Evolutionary conservation across 164 flowering plant genomes (phyloP), one percentile per base, ranked within the genome.

Genomic region (Akebia trifoliata): DNA sequence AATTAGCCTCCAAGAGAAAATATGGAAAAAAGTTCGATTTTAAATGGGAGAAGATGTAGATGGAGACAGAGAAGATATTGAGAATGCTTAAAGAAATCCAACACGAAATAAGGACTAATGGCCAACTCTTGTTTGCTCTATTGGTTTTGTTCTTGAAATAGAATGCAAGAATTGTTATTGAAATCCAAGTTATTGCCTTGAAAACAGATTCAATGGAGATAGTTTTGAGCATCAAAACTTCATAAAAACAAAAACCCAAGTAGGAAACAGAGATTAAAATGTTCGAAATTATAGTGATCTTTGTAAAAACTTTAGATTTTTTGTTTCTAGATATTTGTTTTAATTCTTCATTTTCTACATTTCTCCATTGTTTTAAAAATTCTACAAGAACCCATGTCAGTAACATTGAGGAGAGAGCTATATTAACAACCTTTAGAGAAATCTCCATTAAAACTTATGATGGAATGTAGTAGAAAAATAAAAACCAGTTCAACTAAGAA

Each of bases 21-120:
- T 22, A 17, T n/a, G 75, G 65, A 5, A 75, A 26, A 1, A 36
- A 6, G 6, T 53, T 48, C 49, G 72, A 56, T 44, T 65, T 53
- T 11, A 68, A 58, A 44, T 31, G 71, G 38, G 30, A 28, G 20
- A 75, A 6, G 10, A 73, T 3, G 52, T 57, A 68, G 57, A 69
- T n/a, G 2, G 56, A 56, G 42, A 76, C 63, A 42, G 64, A 50
- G 60, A 72, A 26, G 12, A 72, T 17, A 61, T 45, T 21, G 26
- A 57, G 31, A 67, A 72, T 56, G 56, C 58, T 38, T 40, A 74
- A 74, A 34, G 66, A 64, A 11, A 67, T 20, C 96, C 92, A 88
- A 86, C 87, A 88, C 6, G 75, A 57, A 37, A 65, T 24, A 25
- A 83, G 78, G 17, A 79, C 79, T 2, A 66, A 31, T 31, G 86